These are phyloP conservation scores for Tylopilus sp. DNA, from an alignment of 768 basidiomycete species.

Conservation along the genomic window DNA sequence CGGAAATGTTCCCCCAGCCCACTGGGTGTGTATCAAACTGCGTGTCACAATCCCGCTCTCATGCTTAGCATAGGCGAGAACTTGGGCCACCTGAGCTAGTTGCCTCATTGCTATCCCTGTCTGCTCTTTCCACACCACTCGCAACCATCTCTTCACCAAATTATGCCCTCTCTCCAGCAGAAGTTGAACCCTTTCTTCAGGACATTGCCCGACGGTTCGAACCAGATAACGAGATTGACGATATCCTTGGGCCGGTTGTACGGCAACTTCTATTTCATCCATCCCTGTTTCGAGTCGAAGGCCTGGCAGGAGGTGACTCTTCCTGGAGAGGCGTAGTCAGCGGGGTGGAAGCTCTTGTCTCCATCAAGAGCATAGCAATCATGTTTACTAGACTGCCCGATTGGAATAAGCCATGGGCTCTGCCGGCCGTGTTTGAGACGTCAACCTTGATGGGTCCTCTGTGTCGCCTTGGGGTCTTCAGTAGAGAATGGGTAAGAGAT, in stretches of 20 bases:
- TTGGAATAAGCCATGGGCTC: slow-evolving; percentile 65
- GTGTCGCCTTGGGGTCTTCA: slow-evolving; percentile 79
- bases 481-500: slow-evolving; percentile 76
- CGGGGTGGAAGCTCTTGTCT: slow-evolving; percentile 76
- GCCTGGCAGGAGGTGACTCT: slow-evolving; percentile 67
- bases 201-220: slow-evolving; percentile 83
- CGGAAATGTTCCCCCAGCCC: slow-evolving; percentile 94
- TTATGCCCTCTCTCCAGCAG: slow-evolving; percentile 55
- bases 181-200: slow-evolving; percentile 77
- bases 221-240: slow-evolving; percentile 72
- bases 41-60: not conserved
- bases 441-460: slow-evolving; percentile 79
- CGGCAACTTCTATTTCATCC: slow-evolving; percentile 58
- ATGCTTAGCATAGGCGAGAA: slow-evolving; percentile 45
- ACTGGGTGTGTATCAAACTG: slow-evolving; percentile 45
- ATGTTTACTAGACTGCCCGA: slow-evolving; percentile 74
- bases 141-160: slow-evolving; percentile 44
- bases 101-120: slow-evolving; percentile 73
- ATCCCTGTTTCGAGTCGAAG: slow-evolving; percentile 62
- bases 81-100: slow-evolving; percentile 81
- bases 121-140: slow-evolving; percentile 65
- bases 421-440: slow-evolving; percentile 59
- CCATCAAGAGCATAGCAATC: slow-evolving; percentile 77
- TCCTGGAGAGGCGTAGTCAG: slow-evolving; percentile 85
- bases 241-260: slow-evolving; percentile 74